Percentiles rank a stretch among this genome's conserved stretches.
Evolutionary conservation across 306 rosid species (phyloP).

Genomic region (Citrullus mucosospermus): DNA sequence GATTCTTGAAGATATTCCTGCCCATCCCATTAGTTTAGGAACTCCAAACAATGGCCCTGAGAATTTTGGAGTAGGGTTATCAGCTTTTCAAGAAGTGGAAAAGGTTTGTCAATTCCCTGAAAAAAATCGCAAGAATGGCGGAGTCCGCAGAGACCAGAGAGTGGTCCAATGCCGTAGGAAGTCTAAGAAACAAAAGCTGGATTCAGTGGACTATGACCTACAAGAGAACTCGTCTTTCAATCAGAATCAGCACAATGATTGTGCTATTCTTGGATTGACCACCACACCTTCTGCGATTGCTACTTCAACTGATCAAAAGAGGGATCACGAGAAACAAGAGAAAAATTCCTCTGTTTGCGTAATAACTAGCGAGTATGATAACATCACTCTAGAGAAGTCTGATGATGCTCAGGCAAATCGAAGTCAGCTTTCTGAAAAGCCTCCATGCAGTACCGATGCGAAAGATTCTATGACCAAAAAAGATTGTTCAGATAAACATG

Average conservation of each 20-base stretch:
- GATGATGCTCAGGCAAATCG: not conserved
- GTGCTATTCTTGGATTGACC: conserved; percentile 14
- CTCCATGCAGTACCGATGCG: not conserved
- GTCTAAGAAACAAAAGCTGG: conserved; percentile 30
- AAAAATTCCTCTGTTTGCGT: not conserved
- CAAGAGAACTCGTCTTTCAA: conserved; percentile 16
- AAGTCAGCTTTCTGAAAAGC: not conserved
- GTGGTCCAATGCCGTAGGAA: conserved; percentile 8
- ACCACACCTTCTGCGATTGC: conserved; percentile 13
- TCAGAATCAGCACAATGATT: conserved; percentile 19
- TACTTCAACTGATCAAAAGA: not conserved
- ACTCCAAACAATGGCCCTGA: conserved; percentile 9
- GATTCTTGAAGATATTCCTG: conserved; percentile 18
- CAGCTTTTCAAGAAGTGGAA: not conserved
- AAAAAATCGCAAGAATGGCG: conserved; percentile 11
- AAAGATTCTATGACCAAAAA: conserved; percentile 13
- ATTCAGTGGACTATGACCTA: conserved; percentile 11
- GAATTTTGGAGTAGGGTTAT: not conserved
- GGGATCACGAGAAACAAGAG: not conserved
- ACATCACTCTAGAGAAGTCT: not conserved
- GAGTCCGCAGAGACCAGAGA: not conserved
- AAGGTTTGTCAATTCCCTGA: conserved; percentile 3
- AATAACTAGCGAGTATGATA: not conserved
- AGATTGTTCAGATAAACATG: conserved; percentile 35
- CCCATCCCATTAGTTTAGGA: conserved; percentile 22